These are phyloP conservation scores for Hypoxylon sp. DNA, from an alignment of 2,329 filamentous ascomycete species.

Conservation along the genomic window DNA sequence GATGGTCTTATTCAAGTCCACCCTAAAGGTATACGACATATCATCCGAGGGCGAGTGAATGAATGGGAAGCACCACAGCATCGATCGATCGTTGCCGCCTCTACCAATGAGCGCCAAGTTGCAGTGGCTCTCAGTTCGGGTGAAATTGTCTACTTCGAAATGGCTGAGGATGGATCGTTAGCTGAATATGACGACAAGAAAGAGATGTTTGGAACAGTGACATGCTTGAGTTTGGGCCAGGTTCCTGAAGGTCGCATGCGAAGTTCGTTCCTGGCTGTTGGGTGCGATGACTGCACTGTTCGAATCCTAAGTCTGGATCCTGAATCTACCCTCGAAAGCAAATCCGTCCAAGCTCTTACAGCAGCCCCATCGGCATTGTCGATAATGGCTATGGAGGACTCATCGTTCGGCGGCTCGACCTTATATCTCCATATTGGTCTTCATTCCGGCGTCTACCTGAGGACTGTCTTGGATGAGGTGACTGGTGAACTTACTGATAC, in stretches of 20 bases:
- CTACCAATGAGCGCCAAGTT: constrained; percentile 93
- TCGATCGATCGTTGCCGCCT: constrained; percentile 92
- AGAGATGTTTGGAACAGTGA: constrained; percentile 95
- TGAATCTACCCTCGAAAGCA: constrained; percentile 90
- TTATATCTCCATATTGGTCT: constrained; percentile 96
- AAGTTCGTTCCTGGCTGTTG: constrained; percentile 94
- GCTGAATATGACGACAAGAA: constrained; percentile 96
- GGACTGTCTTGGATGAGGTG: constrained; percentile 93
- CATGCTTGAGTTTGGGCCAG: constrained; percentile 91
- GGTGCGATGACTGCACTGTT: constrained; percentile 96
- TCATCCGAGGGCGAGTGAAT: constrained; percentile 81
- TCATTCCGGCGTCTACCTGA: constrained; percentile 93
- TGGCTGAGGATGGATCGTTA: constrained; percentile 89
- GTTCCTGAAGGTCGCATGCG: constrained; percentile 90
- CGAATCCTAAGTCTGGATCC: constrained; percentile 91
- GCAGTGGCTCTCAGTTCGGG: constrained; percentile 94
- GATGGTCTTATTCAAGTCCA: constrained; percentile 94
- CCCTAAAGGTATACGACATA: constrained; percentile 94
- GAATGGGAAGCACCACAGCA: constrained; percentile 96
- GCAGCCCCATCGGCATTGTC: constrained; percentile 88
- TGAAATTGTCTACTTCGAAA: constrained; percentile 98
- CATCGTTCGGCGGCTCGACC: constrained; percentile 86
- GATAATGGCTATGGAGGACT: constrained; percentile 96
- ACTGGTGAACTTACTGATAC: constrained; percentile 97
- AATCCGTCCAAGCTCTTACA: constrained; percentile 92